phyloP scores from a whole-genome alignment of 352 stramenopile species.

The Globisporangium barbulae region DNA sequence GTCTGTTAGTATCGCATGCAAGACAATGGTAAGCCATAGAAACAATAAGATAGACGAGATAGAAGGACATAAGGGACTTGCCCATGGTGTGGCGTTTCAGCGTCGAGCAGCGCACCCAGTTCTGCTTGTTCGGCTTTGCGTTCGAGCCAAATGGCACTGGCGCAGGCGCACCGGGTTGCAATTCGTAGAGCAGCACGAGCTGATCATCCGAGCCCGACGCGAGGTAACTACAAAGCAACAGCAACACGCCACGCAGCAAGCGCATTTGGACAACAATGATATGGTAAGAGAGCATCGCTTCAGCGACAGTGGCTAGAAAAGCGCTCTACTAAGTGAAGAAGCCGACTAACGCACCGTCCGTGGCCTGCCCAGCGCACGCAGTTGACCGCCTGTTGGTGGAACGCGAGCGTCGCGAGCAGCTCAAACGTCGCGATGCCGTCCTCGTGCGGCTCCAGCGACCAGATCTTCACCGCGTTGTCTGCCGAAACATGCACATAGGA shows the following conservation, averaged over 20 bases:
- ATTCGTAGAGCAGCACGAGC: conserved; percentile 79
- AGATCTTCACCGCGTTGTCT: conserved; percentile 86
- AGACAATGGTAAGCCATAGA: background rate
- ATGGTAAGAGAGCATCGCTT: background rate
- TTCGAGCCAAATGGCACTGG: conserved; percentile 83
- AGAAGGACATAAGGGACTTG: conserved; percentile 8
- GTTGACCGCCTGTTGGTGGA: conserved; percentile 85
- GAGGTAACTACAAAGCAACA: conserved; percentile 37
- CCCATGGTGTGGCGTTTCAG: conserved; percentile 86
- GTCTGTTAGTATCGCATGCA: conserved; percentile 30
- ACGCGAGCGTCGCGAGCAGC: conserved; percentile 73
- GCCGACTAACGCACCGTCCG: conserved; percentile 25
- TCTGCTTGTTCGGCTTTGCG: conserved; percentile 77
- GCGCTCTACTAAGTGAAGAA: background rate
- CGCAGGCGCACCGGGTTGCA: conserved; percentile 54
- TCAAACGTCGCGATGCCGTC: conserved; percentile 67
- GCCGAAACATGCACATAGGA: background rate
- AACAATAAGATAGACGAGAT: background rate
- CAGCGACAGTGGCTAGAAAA: no score
- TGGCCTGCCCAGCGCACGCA: conserved; percentile 81
- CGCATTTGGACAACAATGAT: background rate
- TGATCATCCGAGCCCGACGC: conserved; percentile 84
- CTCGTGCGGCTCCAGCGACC: conserved; percentile 42
- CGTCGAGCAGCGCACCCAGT: conserved; percentile 77
- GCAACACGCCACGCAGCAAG: background rate